Conservation (phyloP, 768 basidiomycete genomes). For the Leccinum variicolor region DNA sequence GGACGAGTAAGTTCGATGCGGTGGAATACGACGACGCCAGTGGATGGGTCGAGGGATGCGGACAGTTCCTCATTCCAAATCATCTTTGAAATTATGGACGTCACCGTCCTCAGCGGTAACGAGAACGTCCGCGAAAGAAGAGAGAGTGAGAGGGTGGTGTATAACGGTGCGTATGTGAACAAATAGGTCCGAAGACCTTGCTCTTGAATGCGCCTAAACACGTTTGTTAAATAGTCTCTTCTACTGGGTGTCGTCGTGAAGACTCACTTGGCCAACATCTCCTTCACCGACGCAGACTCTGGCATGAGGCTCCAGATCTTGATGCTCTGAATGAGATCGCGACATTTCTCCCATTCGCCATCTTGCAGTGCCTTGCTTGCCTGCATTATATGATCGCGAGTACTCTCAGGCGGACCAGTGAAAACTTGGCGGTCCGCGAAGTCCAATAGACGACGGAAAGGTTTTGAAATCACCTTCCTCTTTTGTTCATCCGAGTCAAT, state of each 20-base stretch:
- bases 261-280: conserved; percentile 88
- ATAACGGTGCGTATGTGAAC: conserved; percentile 92
- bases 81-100: conserved; percentile 90
- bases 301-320: conserved; percentile 99
- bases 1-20: conserved; percentile 83
- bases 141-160: conserved; percentile 85
- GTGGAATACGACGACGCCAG: conserved; percentile 90
- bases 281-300: conserved; percentile 80
- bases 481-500: conserved; percentile 93
- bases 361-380: conserved; percentile 95
- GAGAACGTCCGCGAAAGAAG: conserved; percentile 88
- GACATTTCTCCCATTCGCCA: conserved; percentile 96
- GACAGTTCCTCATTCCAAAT: conserved; percentile 96
- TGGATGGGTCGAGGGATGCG: conserved; percentile 90
- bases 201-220: conserved; percentile 90
- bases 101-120: conserved; percentile 75
- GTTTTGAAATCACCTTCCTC: conserved; percentile 92
- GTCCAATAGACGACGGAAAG: conserved; percentile 92
- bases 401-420: conserved; percentile 97
- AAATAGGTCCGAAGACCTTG: conserved; percentile 96
- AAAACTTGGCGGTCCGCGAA: conserved; percentile 98
- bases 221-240: neutral
- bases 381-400: conserved; percentile 98
- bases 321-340: conserved; percentile 91
- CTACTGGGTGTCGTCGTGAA: neutral